Evolutionary conservation across 176 grass and related monocot genomes (phyloP).

Genomic region (Poa annua): DNA sequence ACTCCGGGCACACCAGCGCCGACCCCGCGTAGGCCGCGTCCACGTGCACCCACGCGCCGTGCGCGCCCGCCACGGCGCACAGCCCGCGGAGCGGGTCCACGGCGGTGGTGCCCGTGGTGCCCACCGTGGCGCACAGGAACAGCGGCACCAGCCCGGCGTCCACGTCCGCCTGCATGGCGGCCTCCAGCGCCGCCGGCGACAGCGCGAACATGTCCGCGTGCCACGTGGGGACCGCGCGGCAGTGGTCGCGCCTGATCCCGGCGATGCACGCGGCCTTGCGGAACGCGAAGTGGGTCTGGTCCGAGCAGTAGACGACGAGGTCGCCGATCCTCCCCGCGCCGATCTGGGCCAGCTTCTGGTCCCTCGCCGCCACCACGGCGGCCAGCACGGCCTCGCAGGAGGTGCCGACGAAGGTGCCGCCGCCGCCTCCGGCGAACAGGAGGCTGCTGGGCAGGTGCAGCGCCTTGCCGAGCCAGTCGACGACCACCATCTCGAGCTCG

Average conservation of each 20-base stretch:
- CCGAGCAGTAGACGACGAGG: slow-evolving; percentile 60
- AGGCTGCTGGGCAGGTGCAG: slow-evolving; percentile 31
- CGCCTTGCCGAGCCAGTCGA: slow-evolving; percentile 61
- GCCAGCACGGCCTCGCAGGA: slow-evolving; percentile 59
- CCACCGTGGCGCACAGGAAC: slow-evolving; percentile 59
- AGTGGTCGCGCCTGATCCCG: slow-evolving; percentile 47
- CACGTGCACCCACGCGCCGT: too few species aligned
- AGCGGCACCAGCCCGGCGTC: slow-evolving; percentile 43
- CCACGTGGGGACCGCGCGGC: slow-evolving; percentile 45
- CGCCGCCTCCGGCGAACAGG: slow-evolving; percentile 48
- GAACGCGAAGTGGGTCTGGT: slow-evolving; percentile 61
- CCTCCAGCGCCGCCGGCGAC: not conserved
- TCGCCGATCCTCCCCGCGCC: not conserved
- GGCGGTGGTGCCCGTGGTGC: slow-evolving; percentile 44
- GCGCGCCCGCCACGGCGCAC: too few species aligned
- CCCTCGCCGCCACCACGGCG: too few species aligned
- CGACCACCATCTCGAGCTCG: slow-evolving; percentile 58
- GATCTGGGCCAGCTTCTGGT: too few species aligned
- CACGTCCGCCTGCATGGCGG: slow-evolving; percentile 22
- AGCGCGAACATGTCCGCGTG: slow-evolving; percentile 40
- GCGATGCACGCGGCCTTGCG: slow-evolving; percentile 51
- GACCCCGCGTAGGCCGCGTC: too few species aligned
- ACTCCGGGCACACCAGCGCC: too few species aligned
- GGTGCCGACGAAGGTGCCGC: slow-evolving; percentile 54
- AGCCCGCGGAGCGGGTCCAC: too few species aligned